A percentile compares a stretch with the other conserved stretches of the same genome.
Evolutionary conservation across 768 basidiomycete genomes (phyloP).

Genomic region (Ramaria sp.): DNA sequence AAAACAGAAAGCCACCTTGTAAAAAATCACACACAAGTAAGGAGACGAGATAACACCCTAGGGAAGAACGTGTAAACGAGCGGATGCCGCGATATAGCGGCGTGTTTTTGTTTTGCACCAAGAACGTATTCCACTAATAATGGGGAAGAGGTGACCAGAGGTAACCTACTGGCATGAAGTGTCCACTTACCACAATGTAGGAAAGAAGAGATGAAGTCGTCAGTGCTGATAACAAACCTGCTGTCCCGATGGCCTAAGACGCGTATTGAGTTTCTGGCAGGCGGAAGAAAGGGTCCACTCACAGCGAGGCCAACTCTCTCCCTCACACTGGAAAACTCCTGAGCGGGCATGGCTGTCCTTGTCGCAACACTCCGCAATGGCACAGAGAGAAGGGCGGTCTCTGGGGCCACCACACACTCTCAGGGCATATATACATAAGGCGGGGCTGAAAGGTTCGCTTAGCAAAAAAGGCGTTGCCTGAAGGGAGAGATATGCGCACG

Average conservation of each 20-base stretch:
- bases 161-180: background rate
- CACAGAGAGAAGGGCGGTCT: too few relatives aligned
- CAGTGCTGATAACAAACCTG: conserved; percentile 1
- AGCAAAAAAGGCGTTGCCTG: too few relatives aligned
- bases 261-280: background rate
- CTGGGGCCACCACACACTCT: too few relatives aligned
- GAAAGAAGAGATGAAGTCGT: background rate
- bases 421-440: too few relatives aligned
- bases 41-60: conserved; percentile 7
- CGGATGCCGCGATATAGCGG: conserved; percentile 4
- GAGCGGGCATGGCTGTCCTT: too few relatives aligned
- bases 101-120: background rate
- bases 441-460: too few relatives aligned
- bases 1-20: background rate
- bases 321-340: background rate
- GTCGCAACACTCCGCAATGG: too few relatives aligned
- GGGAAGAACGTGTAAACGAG: conserved; percentile 3
- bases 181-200: background rate
- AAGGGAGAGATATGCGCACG: too few relatives aligned
- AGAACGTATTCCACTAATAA: conserved; percentile 6
- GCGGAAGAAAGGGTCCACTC: background rate
- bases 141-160: background rate
- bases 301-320: conserved; percentile 2
- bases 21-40: conserved; percentile 7
- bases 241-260: background rate